These are phyloP conservation scores for Phytophthora rubi DNA, from an alignment of 352 stramenopile species.

Conservation along the genomic window DNA sequence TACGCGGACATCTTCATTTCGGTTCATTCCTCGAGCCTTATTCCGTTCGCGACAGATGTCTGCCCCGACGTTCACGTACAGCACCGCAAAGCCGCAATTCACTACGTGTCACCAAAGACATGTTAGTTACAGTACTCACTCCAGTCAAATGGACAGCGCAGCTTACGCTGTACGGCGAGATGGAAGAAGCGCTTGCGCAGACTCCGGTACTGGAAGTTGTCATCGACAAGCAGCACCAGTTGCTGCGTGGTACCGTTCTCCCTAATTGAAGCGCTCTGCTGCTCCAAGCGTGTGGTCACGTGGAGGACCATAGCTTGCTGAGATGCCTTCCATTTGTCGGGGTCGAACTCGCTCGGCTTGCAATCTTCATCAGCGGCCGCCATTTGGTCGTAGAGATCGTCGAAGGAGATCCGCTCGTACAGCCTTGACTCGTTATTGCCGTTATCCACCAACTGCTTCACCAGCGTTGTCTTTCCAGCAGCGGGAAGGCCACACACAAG, in stretches of 20 bases:
- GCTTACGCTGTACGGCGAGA: slow-evolving; percentile 52
- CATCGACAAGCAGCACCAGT: slow-evolving; percentile 67
- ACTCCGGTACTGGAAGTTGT: slow-evolving; percentile 77
- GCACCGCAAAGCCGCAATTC: slow-evolving; percentile 52
- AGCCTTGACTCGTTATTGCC: not conserved
- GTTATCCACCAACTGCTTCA: slow-evolving; percentile 28
- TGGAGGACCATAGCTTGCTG: slow-evolving; percentile 53
- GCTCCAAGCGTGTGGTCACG: slow-evolving; percentile 28
- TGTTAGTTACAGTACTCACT: slow-evolving; percentile 19
- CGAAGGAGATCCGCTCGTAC: slow-evolving; percentile 61
- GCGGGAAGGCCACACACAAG: slow-evolving; percentile 71
- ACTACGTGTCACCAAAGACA: slow-evolving; percentile 35
- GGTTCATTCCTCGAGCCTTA: slow-evolving; percentile 21
- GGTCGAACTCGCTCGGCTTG: slow-evolving; percentile 45
- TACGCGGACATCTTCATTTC: slow-evolving; percentile 27
- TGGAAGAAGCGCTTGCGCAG: slow-evolving; percentile 74
- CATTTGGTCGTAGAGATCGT: slow-evolving; percentile 56
- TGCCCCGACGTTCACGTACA: slow-evolving; percentile 42
- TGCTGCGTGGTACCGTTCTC: slow-evolving; percentile 3
- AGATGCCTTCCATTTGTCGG: slow-evolving; percentile 54
- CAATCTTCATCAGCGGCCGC: not conserved
- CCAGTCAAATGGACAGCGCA: not conserved
- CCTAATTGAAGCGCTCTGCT: not conserved
- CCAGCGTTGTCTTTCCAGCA: slow-evolving; percentile 74
- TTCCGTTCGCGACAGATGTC: slow-evolving; percentile 54